Base-by-base conservation (phyloP, 768 basidiomycete genomes). In the Arthromyces matolae region DNA sequence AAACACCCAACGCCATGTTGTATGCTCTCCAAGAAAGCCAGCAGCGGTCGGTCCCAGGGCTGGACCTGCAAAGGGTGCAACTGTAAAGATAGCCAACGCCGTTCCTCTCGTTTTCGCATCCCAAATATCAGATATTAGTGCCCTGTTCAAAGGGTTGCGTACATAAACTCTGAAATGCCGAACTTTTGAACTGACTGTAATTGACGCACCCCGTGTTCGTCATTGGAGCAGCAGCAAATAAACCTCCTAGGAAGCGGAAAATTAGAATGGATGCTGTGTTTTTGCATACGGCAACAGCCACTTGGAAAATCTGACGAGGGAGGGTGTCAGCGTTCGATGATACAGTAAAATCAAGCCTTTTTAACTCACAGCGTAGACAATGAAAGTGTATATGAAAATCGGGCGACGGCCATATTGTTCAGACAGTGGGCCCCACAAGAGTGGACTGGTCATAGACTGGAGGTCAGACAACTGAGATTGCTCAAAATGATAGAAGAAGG, bases 221-320 rank as follows among this genome's bases (percentile, higher is more conserved):
- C 36, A 87, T 56, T 1, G 86, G 87, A 23, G 80, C 76, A 14
- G 83, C 77, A 18, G 86, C 85, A 54, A 86, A 88, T 2, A 70
- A 68, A 10, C 88, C 87, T 1, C 80, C 77, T n/a, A 89, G 60
- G 60, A 89, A 84, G 18, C 89, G 78, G 54, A 86, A 80, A 14
- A 84, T 57, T 10, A 91, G 70, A n/a, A 90, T 61, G 4, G 82
- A 77, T 6, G 70, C 73, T 1, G 79, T 79, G 62, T 86, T 88
- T 31, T 70, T 65, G 0, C 82, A 69, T 3, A 86, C 66, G 0
- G 86, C 85, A 31, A 74, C 74, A 23, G 77, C 87, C 23, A 85
- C 60, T 68, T 82, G 80, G 58, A 86, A 86, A 32, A 70, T 64
- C 80, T 80, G 33, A 12, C 22, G n/a, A n/a, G n/a, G n/a, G n/a